phyloP scores from a whole-genome alignment of 2,329 filamentous ascomycete species.

The Daldinia sp. region DNA sequence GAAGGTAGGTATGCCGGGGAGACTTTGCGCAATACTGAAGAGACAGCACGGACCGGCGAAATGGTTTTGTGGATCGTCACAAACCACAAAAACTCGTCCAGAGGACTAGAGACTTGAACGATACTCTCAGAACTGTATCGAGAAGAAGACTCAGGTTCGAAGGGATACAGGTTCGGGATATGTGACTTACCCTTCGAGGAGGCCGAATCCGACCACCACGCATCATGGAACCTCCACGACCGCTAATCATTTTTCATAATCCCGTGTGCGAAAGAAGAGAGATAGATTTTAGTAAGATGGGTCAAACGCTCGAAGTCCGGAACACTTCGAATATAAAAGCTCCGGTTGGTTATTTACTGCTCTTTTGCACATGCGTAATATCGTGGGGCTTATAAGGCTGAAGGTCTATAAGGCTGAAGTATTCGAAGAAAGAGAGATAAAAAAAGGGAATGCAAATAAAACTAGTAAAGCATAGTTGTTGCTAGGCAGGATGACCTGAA shows the following conservation, averaged over 20 bases:
- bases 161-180: constrained; percentile 1
- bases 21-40: constrained; percentile 13
- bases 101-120: constrained; percentile 21
- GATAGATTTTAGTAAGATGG: neutral
- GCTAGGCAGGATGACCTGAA: neutral
- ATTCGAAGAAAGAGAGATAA: neutral
- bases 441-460: neutral
- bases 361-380: neutral
- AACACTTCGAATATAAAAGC: neutral
- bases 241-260: constrained; percentile 51
- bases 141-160: constrained; percentile 9
- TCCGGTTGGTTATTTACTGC: neutral
- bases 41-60: constrained; percentile 22
- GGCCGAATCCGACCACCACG: constrained; percentile 51
- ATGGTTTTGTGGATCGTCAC: constrained; percentile 13
- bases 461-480: neutral
- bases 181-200: constrained; percentile 50
- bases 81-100: constrained; percentile 19
- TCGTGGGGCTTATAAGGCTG: neutral
- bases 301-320: neutral
- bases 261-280: neutral
- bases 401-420: neutral
- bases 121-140: constrained; percentile 15
- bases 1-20: neutral
- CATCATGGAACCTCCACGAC: constrained; percentile 49